Conservation (phyloP, 164 flowering plant genomes). For the Hamamelis virginiana region DNA sequence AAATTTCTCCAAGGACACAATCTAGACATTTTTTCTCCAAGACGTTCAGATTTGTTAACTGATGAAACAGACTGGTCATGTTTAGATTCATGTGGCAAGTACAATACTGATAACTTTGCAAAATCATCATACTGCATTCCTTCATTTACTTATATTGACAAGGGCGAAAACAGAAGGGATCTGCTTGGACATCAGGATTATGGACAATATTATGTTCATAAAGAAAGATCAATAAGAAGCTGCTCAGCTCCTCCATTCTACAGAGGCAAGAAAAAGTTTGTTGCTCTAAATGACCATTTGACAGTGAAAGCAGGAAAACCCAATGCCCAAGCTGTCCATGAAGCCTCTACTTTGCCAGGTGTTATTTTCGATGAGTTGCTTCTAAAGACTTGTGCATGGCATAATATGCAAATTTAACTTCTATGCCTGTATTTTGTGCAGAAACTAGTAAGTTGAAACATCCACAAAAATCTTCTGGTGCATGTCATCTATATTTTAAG, state of each 20-base stretch:
- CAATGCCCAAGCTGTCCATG: constrained; percentile 3
- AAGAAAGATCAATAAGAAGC: constrained; percentile 54
- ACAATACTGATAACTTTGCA: constrained; percentile 2
- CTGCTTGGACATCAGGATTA: constrained; percentile 12
- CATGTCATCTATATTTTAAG: constrained; percentile 11
- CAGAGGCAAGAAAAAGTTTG: constrained; percentile 49
- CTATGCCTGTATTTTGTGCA: constrained; percentile 20
- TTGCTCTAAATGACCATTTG: constrained; percentile 24
- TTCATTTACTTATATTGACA: constrained; percentile 9
- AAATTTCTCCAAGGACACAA: constrained; percentile 10
- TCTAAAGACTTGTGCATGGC: constrained; percentile 2
- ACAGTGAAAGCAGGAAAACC: constrained; percentile 14
- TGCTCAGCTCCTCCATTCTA: constrained; percentile 89
- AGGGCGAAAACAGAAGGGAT: constrained; percentile 10
- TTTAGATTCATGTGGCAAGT: constrained; percentile 13
- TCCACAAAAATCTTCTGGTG: constrained; percentile 21
- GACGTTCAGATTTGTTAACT: constrained; percentile 14
- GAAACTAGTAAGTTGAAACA: constrained; percentile 25
- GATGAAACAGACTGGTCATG: constrained; percentile 28
- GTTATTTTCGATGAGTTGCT: constrained; percentile 1
- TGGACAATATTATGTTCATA: constrained; percentile 10
- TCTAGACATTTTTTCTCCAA: constrained; percentile 15
- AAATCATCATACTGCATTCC: constrained; percentile 6
- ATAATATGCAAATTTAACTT: constrained; percentile 12
- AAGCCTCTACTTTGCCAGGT: constrained; percentile 31